Evolutionary conservation across 73 alveolate species (phyloP).

Genomic region (Paraurostyla sp.): DNA sequence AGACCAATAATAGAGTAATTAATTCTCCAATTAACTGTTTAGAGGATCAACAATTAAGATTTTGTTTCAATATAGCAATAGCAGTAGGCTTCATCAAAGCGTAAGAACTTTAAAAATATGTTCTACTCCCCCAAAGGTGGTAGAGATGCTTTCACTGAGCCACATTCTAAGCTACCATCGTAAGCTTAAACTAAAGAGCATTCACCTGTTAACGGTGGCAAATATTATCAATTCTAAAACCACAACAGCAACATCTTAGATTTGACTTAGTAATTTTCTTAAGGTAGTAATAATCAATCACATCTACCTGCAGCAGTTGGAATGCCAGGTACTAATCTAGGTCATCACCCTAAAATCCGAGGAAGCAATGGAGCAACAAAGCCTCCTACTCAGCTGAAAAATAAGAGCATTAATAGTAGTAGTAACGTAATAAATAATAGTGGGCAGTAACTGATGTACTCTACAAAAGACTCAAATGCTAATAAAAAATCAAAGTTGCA

Average conservation of each 20-base stretch:
- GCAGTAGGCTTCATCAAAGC: slow-evolving; percentile 32
- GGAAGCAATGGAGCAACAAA: slow-evolving; percentile 21
- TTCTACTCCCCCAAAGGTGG: slow-evolving; percentile 60
- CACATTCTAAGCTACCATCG: slow-evolving; percentile 47
- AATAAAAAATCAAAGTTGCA: background rate
- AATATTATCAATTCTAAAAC: background rate
- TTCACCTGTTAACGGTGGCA: slow-evolving; percentile 10
- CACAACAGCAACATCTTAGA: background rate
- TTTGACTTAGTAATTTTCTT: background rate
- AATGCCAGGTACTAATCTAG: background rate
- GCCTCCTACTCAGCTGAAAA: slow-evolving; percentile 55
- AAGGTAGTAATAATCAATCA: background rate
- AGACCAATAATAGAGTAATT: slow-evolving; percentile 5
- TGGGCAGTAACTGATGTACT: slow-evolving; percentile 13
- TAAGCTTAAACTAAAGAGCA: slow-evolving; percentile 48
- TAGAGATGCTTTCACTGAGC: slow-evolving; percentile 51
- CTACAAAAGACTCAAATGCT: slow-evolving; percentile 18
- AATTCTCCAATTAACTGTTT: background rate
- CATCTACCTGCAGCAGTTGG: background rate
- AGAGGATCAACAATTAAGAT: background rate
- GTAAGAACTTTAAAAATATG: slow-evolving; percentile 61
- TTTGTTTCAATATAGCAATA: slow-evolving; percentile 10
- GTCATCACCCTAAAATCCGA: slow-evolving; percentile 47
- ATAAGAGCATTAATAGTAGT: slow-evolving; percentile 5
- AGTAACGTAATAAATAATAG: background rate